These are phyloP conservation scores for Coemansia sp. DNA, from an alignment of 192 early-diverging fungal genomes.

Conservation along the genomic window DNA sequence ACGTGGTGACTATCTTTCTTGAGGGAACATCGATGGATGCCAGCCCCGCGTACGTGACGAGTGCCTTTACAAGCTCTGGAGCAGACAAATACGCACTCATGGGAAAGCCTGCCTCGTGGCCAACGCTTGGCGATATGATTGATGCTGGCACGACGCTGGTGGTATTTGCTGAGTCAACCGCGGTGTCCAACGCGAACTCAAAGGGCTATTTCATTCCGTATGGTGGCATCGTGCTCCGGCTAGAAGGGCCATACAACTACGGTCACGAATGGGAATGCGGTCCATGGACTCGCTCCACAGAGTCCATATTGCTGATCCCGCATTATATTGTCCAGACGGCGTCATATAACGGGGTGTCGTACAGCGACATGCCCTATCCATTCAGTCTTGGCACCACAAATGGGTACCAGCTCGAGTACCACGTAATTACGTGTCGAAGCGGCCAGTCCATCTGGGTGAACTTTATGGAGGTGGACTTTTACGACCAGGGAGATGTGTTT, in stretches of 20 bases:
- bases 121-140: slow-evolving; percentile 41
- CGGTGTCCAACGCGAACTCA: slow-evolving; percentile 29
- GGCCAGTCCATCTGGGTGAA: slow-evolving; percentile 55
- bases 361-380: slow-evolving; percentile 49
- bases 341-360: slow-evolving; percentile 24
- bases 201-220: slow-evolving; percentile 47
- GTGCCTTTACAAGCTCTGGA: slow-evolving; percentile 39
- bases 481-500: slow-evolving; percentile 47
- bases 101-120: slow-evolving; percentile 38
- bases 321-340: slow-evolving; percentile 49
- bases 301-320: slow-evolving; percentile 51
- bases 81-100: slow-evolving; percentile 33
- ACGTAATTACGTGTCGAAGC: slow-evolving; percentile 40
- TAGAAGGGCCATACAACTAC: slow-evolving; percentile 37
- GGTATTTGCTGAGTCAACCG: slow-evolving; percentile 46
- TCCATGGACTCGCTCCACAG: slow-evolving; percentile 32
- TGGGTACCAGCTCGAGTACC: slow-evolving; percentile 44
- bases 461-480: slow-evolving; percentile 55
- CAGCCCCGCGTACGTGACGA: slow-evolving; percentile 28
- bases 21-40: slow-evolving; percentile 29
- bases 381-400: slow-evolving; percentile 48
- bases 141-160: slow-evolving; percentile 39
- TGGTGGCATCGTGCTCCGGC: slow-evolving; percentile 24
- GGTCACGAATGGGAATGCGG: slow-evolving; percentile 45
- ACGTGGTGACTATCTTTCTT: slow-evolving; percentile 51